Base-by-base conservation (phyloP, 495 filamentous ascomycete genomes). In the Annulohypoxylon nitens region DNA sequence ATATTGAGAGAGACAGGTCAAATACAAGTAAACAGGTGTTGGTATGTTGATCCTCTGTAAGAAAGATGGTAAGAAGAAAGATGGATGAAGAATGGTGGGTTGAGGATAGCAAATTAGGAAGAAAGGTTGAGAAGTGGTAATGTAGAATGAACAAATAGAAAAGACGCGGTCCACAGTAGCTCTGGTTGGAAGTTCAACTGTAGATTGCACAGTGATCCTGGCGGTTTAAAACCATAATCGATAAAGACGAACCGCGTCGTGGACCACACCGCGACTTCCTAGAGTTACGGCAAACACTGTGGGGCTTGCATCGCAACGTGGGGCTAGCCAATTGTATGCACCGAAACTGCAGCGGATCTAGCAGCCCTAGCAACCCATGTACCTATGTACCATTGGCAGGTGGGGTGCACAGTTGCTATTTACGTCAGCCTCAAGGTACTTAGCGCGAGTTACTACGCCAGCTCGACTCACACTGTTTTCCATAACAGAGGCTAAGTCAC, bases 211-310 rank as follows among this genome's bases (percentile, higher is more conserved):
- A 23, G 25, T 53, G 43, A 26, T 9, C 48, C 48, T 30, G 53
- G 53, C 4, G 53, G 30, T 18, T 36, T 36, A 57, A 57, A 37
- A 36, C 30, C 4, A 47, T 20, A 73, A 73, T 73, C 70, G 70
- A 73, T 73, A 73, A 68, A 60, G n/a, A 30, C n/a, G 7, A 54
- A 75, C 67, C 72, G 72, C 72, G 72, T 75, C 72, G 39, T 53
- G 62, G 66, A 54, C 57, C 64, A 71, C 72, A 75, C 72, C 72
- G 72, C 64, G 67, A 71, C 60, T 75, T 64, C 59, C 53, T 54
- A 30, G 30, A 26, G 50, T 54, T 54, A 8, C 50, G 5, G 50
- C 25, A 26, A 26, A 23, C 26, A 51, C 37, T 51, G 67, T 62
- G 48, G 60, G 60, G n/a, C 14, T 14, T 14, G 26, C 30, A 12